Base-by-base conservation (phyloP, 2,329 filamentous ascomycete genomes). In the Neopestalotiopsis sp. region DNA sequence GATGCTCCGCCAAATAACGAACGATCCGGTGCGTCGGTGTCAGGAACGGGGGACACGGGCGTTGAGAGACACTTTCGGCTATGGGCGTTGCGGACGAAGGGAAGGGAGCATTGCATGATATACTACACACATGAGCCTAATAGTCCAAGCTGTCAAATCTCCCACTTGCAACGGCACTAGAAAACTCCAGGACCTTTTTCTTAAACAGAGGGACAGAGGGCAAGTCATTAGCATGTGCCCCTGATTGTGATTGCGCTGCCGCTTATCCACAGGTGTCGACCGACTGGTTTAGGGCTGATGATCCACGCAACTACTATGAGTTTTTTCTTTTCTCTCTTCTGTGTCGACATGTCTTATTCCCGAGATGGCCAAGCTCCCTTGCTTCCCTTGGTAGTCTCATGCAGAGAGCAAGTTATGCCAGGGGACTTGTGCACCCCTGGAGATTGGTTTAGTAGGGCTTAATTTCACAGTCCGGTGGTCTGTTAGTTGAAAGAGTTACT, bases 71-170 rank as follows among this genome's bases (percentile, higher is more conserved):
- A 28, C 34, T 7, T 38, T 38, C 34, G 34, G 34, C 34, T 38
- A 38, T 38, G n/a, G 17, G 45, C 45, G 45, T 17, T 53, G 45
- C 45, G 45, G 45, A 53, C 45, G 45, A 53, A 53, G 45, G 45
- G 45, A 53, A 53, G 45, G 45, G n/a, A 53, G 45, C 45, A 53
- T 53, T 53, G 17, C 45, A 53, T n/a, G 45, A 53, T 53, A 53
- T 53, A 53, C 45, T 53, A 17, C 45, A n/a, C 45, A n/a, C 17
- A 53, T 7, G 45, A 53, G 45, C 45, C 45, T 53, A 20, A 53
- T 53, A 14, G 45, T 53, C 45, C 20, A 6, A 53, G 20, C n/a
- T 53, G 45, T n/a, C 45, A 53, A 53, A 53, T 53, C 45, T 53
- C 45, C 45, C 45, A 28, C 24, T 53, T 10, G 20, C 45, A 53